Evolutionary conservation across 345 rosid genomes (phyloP).

Genomic region (Eucalyptus melliodora): DNA sequence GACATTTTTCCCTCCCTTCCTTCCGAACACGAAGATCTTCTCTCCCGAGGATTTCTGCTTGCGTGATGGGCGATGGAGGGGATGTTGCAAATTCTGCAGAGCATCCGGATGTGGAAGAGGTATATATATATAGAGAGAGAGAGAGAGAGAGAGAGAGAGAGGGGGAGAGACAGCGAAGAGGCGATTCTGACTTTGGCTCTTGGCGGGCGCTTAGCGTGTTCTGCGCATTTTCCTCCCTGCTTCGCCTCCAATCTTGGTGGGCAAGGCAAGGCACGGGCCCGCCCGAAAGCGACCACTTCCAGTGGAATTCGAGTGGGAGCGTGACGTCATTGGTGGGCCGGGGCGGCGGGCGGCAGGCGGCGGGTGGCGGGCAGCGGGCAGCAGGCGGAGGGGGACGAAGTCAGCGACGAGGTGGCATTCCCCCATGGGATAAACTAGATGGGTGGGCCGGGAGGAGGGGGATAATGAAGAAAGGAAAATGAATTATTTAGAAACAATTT

Average conservation of each 20-base stretch:
- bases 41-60: background rate
- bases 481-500: background rate
- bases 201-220: background rate
- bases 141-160: background rate
- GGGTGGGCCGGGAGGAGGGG: background rate
- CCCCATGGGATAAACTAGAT: background rate
- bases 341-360: background rate
- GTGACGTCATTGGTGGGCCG: background rate
- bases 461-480: background rate
- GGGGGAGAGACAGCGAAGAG: background rate
- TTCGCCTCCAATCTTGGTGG: background rate
- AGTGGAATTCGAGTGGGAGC: background rate
- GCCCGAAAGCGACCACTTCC: background rate
- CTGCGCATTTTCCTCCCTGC: background rate
- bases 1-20: background rate
- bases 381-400: background rate
- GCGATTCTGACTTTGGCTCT: background rate
- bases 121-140: accelerated
- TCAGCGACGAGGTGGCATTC: background rate
- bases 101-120: background rate
- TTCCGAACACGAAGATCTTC: background rate
- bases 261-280: background rate
- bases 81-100: background rate
- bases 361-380: no score
- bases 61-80: background rate